Base-by-base conservation (phyloP, 108 stramenopile genomes). In the Nitzschia sp. region DNA sequence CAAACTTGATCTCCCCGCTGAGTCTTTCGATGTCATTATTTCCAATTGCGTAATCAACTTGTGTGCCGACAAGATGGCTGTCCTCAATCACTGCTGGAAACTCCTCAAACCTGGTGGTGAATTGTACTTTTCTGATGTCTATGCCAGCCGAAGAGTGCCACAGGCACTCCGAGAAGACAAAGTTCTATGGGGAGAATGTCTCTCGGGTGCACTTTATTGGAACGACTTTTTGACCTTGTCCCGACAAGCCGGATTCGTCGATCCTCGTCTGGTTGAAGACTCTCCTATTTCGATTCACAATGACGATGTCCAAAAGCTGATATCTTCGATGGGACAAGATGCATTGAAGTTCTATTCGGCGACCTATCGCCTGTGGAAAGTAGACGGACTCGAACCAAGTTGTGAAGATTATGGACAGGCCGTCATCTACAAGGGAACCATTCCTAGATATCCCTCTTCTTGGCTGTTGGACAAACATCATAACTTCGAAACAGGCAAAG, bases 1-100 rank as follows among this genome's bases (percentile, higher is more conserved):
- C 46, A 82, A 95, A 55, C 79, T 97, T 26, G 54, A 75, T 7
- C 68, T 97, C 19, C 79, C 85, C 34, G 83, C 85, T 43, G 87
- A 76, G 42, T 74, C 80, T 10, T 94, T 97, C 57, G 98, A 98
- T 80, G 85, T 98, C 44, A 94, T 97, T 54, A 94, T 97, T 44
- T 92, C 90, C 57, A 98, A 98, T 80, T 98, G 98, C 70, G 98
- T 98, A 25, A 96, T 98, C 70, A 98, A 98, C 70, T 81, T 98
- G 0, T 95, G 91, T 74, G 41, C 94, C 26, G 95, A 98, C 68
- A 98, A 98, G 83, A 88, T 89, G 52, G 89, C 94, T 8, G 98
- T 98, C 6, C 69, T 98, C 64, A 83, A 88, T 42, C 81, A 88
- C 11, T 95, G 93, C 29, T 86, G 79, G 63, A 75, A 86, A 21